These are phyloP conservation scores for Coleophoma eucalyptorum DNA, from an alignment of 2,329 filamentous ascomycete genomes.

Conservation along the genomic window DNA sequence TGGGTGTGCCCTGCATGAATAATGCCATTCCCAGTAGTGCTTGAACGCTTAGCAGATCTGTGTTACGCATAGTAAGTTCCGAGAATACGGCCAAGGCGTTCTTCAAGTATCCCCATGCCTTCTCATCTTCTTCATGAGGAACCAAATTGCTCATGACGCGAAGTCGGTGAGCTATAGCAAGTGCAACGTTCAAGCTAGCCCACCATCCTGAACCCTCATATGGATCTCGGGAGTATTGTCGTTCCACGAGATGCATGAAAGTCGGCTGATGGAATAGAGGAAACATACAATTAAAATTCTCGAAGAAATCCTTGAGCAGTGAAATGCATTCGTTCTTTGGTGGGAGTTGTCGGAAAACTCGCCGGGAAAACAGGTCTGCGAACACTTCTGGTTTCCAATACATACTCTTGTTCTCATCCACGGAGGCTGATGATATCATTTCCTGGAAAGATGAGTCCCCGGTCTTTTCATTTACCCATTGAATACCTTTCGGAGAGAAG, in stretches of 20 bases:
- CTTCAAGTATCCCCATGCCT: slow-evolving; percentile 93
- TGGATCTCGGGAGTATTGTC: slow-evolving; percentile 87
- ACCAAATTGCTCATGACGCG: slow-evolving; percentile 95
- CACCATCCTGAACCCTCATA: slow-evolving; percentile 98
- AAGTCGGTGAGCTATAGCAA: slow-evolving; percentile 90
- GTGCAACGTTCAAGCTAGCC: slow-evolving; percentile 89
- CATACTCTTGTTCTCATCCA: slow-evolving; percentile 93
- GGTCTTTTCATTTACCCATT: slow-evolving; percentile 98
- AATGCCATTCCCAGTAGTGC: slow-evolving; percentile 89
- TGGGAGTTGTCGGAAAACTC: slow-evolving; percentile 79
- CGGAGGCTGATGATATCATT: slow-evolving; percentile 88
- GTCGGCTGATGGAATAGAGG: slow-evolving; percentile 96
- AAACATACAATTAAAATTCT: slow-evolving; percentile 99
- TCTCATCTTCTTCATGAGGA: slow-evolving; percentile 85
- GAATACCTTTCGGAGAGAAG: slow-evolving; percentile 95
- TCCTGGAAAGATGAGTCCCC: slow-evolving; percentile 93
- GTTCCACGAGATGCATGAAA: slow-evolving; percentile 95
- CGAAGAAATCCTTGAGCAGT: slow-evolving; percentile 88
- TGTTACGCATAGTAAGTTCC: slow-evolving; percentile 93
- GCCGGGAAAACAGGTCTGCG: slow-evolving; percentile 82
- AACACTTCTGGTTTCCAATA: slow-evolving; percentile 99
- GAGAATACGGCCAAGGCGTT: slow-evolving; percentile 93
- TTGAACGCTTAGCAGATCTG: slow-evolving; percentile 91
- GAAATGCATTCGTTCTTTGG: slow-evolving; percentile 84
- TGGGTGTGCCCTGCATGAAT: slow-evolving; percentile 94